A percentile compares a stretch with the other conserved stretches of the same genome.
phyloP scores from a whole-genome alignment of 495 filamentous ascomycete genomes.

The Talaromyces stipitatus region DNA sequence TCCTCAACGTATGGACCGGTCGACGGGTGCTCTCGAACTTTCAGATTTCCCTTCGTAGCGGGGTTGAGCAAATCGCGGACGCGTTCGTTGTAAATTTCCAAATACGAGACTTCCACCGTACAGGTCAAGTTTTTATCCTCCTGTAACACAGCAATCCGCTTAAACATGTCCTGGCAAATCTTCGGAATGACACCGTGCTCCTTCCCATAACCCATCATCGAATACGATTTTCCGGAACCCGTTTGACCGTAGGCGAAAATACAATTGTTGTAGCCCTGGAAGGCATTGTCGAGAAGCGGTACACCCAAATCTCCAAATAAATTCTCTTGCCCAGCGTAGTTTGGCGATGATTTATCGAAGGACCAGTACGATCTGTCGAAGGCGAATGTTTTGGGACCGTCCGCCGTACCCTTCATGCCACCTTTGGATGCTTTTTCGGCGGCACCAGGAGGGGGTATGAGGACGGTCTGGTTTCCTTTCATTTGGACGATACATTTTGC shows the following conservation, averaged over 20 bases:
- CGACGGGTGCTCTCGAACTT: conserved; percentile 94
- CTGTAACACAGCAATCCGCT: conserved; percentile 69
- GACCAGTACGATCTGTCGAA: conserved; percentile 99
- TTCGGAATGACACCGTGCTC: conserved; percentile 95
- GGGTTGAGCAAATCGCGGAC: conserved; percentile 96
- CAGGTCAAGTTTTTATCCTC: conserved; percentile 71
- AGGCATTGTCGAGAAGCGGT: conserved; percentile 95
- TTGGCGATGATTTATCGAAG: conserved; percentile 70
- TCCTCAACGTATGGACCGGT: conserved; percentile 98
- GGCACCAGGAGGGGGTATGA: conserved; percentile 64
- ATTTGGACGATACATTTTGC: conserved; percentile 99
- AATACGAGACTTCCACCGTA: conserved; percentile 96
- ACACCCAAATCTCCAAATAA: conserved; percentile 82
- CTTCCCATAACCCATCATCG: conserved; percentile 99
- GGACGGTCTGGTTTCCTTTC: conserved; percentile 83
- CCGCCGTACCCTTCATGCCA: conserved; percentile 55
- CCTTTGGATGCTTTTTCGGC: conserved; percentile 53
- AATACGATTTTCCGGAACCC: conserved; percentile 96
- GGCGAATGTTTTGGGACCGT: conserved; percentile 82
- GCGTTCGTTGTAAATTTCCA: conserved; percentile 99
- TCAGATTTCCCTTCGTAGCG: conserved; percentile 90
- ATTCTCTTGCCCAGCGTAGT: conserved; percentile 86
- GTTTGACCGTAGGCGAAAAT: conserved; percentile 99
- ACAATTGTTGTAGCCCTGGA: conserved; percentile 98
- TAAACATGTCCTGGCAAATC: conserved; percentile 97